Evolutionary conservation across 371 early-diverging fungal species (phyloP).

Genomic region (Globomyces sp.): DNA sequence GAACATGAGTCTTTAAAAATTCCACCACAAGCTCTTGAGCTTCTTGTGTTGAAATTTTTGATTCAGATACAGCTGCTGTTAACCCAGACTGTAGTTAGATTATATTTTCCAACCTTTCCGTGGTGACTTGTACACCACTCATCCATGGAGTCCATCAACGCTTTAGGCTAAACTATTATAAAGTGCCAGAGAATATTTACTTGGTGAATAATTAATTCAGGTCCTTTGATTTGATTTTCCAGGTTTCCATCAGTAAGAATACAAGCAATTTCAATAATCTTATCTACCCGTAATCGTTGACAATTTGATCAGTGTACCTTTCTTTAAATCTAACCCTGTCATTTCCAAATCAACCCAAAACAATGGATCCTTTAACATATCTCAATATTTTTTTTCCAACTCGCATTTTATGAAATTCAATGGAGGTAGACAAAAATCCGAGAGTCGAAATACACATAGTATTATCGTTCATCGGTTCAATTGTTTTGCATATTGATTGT

Average conservation of each 20-base stretch:
- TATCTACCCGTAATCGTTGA: constrained; percentile 23
- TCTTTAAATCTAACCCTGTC: constrained; percentile 65
- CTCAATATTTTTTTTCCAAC: no score
- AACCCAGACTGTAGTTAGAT: constrained; percentile 67
- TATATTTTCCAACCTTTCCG: constrained; percentile 52
- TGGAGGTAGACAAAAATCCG: no score
- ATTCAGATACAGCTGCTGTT: constrained; percentile 73
- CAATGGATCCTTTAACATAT: constrained; percentile 32
- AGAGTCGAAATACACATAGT: no score
- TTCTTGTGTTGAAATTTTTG: constrained; percentile 61
- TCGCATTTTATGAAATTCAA: no score
- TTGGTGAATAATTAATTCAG: constrained; percentile 80
- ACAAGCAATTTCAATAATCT: constrained; percentile 85
- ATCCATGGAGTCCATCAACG: constrained; percentile 84
- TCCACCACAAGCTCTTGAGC: constrained; percentile 71
- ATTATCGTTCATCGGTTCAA: no score
- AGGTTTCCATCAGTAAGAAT: constrained; percentile 79
- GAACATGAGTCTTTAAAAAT: constrained; percentile 71
- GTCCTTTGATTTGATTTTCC: constrained; percentile 37
- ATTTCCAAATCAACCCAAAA: constrained; percentile 93
- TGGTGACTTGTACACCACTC: constrained; percentile 89
- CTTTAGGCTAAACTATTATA: constrained; percentile 34
- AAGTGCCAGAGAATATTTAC: not conserved
- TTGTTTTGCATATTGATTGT: no score
- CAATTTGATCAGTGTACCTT: not conserved